These are phyloP conservation scores for Taphrina confusa DNA, from an alignment of 1,139 yeast genomes.

Conservation along the genomic window DNA sequence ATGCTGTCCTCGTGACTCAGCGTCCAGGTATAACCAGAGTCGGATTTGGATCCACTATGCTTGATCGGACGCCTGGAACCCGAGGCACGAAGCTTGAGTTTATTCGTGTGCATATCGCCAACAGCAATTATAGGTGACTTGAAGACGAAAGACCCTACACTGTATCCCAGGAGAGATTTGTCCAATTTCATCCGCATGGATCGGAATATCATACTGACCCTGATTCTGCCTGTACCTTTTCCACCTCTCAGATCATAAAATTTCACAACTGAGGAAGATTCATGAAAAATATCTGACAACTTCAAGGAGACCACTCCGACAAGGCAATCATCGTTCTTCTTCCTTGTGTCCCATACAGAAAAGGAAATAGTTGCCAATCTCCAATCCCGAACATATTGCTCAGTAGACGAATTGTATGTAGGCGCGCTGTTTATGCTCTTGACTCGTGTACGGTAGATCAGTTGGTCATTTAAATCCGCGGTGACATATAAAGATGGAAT, in stretches of 20 bases:
- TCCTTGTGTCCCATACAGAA: slow-evolving; percentile 30
- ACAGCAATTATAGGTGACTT: slow-evolving; percentile 23
- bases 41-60: slow-evolving; percentile 6
- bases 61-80: slow-evolving; percentile 24
- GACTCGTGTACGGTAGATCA: slow-evolving; percentile 27
- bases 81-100: slow-evolving; percentile 18
- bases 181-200: slow-evolving; percentile 30
- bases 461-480: slow-evolving; percentile 27
- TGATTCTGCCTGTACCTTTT: slow-evolving; percentile 25
- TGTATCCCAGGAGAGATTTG: slow-evolving; percentile 18
- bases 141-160: slow-evolving; percentile 27
- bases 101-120: slow-evolving; percentile 25
- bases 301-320: slow-evolving; percentile 29
- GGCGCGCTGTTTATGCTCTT: slow-evolving; percentile 30
- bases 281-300: slow-evolving; percentile 23
- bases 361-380: slow-evolving; percentile 19
- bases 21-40: slow-evolving; percentile 17
- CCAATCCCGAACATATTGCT: slow-evolving; percentile 32
- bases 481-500: slow-evolving; percentile 29
- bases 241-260: slow-evolving; percentile 31
- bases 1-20: slow-evolving; percentile 12
- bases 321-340: slow-evolving; percentile 22
- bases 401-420: slow-evolving; percentile 23
- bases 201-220: slow-evolving; percentile 29
- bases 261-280: slow-evolving; percentile 26